Percentiles rank a stretch among this genome's conserved stretches.
Evolutionary conservation across 1,139 yeast species (phyloP).

Genomic region (Geotrichum klebahnii): DNA sequence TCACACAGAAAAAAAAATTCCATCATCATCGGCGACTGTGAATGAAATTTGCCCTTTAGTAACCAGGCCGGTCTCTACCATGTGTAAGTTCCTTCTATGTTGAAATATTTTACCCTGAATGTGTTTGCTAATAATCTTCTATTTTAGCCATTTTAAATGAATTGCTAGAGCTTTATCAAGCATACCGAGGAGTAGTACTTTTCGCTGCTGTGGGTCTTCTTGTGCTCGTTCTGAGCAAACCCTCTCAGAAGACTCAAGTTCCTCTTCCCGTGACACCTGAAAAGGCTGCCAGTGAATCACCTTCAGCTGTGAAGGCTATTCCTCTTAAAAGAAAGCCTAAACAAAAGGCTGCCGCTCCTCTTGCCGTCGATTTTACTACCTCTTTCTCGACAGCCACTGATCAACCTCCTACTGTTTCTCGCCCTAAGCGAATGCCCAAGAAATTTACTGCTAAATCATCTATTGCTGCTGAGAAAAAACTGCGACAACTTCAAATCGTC

Average conservation of each 20-base stretch:
- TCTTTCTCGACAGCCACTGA: slow-evolving; percentile 22
- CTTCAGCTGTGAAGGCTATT: too few relatives aligned
- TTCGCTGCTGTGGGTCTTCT: slow-evolving; percentile 6
- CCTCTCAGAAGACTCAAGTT: not conserved
- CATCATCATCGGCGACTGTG: not conserved
- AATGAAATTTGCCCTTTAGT: too few relatives aligned
- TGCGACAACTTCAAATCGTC: slow-evolving; percentile 30
- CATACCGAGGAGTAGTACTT: slow-evolving; percentile 4
- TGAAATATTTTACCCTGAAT: not conserved
- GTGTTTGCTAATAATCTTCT: not conserved
- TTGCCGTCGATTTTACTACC: slow-evolving; percentile 46
- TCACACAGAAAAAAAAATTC: not conserved
- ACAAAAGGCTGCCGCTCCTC: slow-evolving; percentile 23
- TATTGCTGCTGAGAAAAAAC: slow-evolving; percentile 23
- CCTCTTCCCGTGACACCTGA: not conserved
- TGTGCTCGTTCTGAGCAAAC: not conserved
- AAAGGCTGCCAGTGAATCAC: not conserved
- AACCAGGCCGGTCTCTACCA: too few relatives aligned
- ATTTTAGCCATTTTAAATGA: not conserved
- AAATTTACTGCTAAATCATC: slow-evolving; percentile 28
- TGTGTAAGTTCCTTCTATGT: slow-evolving; percentile 2
- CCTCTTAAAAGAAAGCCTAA: not conserved
- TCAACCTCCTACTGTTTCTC: slow-evolving; percentile 22
- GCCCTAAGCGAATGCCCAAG: slow-evolving; percentile 25
- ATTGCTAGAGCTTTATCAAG: slow-evolving; percentile 1